Base-by-base conservation (phyloP, 257 asterid genomes). In the Primulina eburnea region DNA sequence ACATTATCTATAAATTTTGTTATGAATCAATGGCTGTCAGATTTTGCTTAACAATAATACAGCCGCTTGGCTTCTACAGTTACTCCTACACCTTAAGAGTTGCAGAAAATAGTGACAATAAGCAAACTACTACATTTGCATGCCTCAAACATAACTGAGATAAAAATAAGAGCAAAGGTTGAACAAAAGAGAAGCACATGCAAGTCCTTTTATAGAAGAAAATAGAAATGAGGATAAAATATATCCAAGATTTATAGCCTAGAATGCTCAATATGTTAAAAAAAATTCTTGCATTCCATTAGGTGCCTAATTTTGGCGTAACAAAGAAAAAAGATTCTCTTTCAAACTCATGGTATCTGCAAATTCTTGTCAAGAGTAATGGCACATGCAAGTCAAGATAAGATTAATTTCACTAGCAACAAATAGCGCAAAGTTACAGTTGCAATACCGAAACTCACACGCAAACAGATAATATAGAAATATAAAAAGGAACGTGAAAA, bases 341-440 rank as follows among this genome's bases (percentile, higher is more conserved):
- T 40, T 40, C 52, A 11, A 62, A 63, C 65, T 21, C 62, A 65
- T 6, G 14, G 26, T 69, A 71, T 33, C 20, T 60, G 64, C 74
- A 77, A 55, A 50, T 60, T 47, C 17, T 64, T 62, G 65, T 70
- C 65, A 38, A 40, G 57, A 70, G 53, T 62, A 33, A 63, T 12
- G 53, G 17, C 6, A 43, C 53, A 43, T 43, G n/a, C 53, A 43
- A 17, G 6, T 43, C 53, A 43, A 43, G 53, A 14, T 14, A 43
- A 43, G 53, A 12, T 11, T 43, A 12, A 43, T 12, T 43, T 11
- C n/a, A 43, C 71, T 26, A 66, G 71, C 26, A 77, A 60, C 71
- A 76, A 75, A 72, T 30, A 73, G 71, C 30, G 43, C 65, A 68
- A 17, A 65, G 50, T 38, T 63, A 71, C 75, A 67, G 64, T 68